Evolutionary conservation across 257 asterid species (phyloP).

Genomic region (Solanum acaule): DNA sequence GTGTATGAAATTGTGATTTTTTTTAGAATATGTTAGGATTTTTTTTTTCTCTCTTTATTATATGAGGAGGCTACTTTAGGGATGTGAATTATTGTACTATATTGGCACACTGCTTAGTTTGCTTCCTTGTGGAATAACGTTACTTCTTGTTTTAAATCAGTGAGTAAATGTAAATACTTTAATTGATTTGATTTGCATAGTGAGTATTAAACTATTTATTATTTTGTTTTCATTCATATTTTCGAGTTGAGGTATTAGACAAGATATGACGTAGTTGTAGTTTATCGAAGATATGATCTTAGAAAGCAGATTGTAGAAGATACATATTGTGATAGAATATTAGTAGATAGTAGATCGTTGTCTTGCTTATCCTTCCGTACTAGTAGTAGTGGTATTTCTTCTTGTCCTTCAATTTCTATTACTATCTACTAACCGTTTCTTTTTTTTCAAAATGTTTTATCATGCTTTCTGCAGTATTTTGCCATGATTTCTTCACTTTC

Average conservation of each 20-base stretch:
- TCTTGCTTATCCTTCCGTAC: neutral
- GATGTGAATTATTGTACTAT: neutral
- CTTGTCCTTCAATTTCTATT: neutral
- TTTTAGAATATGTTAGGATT: neutral
- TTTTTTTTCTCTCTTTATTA: neutral
- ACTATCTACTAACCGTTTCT: too few species aligned
- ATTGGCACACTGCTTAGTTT: neutral
- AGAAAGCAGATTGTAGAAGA: neutral
- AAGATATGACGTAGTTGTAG: fast-evolving
- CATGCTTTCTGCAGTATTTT: neutral
- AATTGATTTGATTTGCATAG: neutral
- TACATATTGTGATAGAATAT: neutral
- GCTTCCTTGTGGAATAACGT: neutral
- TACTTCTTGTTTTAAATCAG: neutral
- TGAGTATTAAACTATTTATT: neutral
- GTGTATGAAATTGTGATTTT: neutral
- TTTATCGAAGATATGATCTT: neutral
- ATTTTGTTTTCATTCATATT: neutral
- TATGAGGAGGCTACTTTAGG: neutral
- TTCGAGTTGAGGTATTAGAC: neutral
- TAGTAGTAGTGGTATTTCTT: neutral
- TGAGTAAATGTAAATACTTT: neutral
- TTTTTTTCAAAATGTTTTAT: too few species aligned
- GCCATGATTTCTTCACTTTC: too few species aligned
- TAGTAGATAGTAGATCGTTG: neutral